These are phyloP conservation scores for Lipomyces sp. DNA, from an alignment of 805 yeast species.

Conservation along the genomic window DNA sequence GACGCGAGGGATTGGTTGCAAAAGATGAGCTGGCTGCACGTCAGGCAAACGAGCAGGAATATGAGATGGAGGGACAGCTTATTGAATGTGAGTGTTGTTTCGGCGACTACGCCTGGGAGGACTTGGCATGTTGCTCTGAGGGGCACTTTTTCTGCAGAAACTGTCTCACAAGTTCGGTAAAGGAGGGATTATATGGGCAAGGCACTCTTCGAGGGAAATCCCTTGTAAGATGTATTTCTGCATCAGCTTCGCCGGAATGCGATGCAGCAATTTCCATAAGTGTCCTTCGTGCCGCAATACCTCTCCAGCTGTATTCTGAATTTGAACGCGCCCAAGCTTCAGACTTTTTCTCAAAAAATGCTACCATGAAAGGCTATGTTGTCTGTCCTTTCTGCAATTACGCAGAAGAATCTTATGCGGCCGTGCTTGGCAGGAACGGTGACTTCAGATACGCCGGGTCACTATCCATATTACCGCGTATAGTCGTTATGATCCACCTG, in stretches of 20 bases:
- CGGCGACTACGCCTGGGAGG: conserved; percentile 37
- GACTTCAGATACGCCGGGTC: conserved; percentile 14
- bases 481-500: conserved; percentile 3
- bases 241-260: conserved; percentile 29
- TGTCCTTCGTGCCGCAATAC: conserved; percentile 24
- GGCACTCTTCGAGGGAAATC: conserved; percentile 34
- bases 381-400: conserved; percentile 35
- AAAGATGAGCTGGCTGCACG: conserved; percentile 29
- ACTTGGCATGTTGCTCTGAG: conserved; percentile 34
- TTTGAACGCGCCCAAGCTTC: conserved; percentile 29
- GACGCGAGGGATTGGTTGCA: conserved; percentile 6
- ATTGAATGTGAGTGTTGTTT: conserved; percentile 38
- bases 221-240: conserved; percentile 32
- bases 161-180: conserved; percentile 27
- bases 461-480: conserved; percentile 7
- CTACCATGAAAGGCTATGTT: conserved; percentile 17
- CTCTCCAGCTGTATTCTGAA: conserved; percentile 19
- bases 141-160: conserved; percentile 33
- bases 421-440: conserved; percentile 12
- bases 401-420: conserved; percentile 32
- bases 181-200: conserved; percentile 36
- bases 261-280: conserved; percentile 19
- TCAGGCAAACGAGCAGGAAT: conserved; percentile 23
- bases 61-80: conserved; percentile 25
- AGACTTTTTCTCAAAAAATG: conserved; percentile 24